Conservation (phyloP, 257 asterid species). For the Solanum etuberosum region DNA sequence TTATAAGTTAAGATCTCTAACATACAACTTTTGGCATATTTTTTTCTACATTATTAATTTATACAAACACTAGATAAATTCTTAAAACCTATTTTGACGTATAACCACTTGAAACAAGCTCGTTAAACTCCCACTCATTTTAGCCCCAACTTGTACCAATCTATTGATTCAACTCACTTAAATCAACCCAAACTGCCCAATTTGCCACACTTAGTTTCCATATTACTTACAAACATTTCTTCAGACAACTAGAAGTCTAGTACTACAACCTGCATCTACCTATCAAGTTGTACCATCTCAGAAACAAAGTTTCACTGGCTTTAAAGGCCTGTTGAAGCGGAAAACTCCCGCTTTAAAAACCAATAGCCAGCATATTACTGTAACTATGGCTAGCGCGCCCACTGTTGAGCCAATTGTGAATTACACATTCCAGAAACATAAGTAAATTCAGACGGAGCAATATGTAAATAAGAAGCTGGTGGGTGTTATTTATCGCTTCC, state of each 20-base stretch:
- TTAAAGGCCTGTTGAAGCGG: background rate
- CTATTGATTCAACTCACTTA: too few relatives aligned
- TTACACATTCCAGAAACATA: background rate
- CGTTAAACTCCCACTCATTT: background rate
- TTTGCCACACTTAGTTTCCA: background rate
- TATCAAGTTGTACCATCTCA: background rate
- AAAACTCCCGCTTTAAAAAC: background rate
- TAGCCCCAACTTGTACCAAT: background rate
- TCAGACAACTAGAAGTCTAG: background rate
- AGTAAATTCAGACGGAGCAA: background rate
- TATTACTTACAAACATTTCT: background rate
- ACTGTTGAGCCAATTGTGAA: background rate
- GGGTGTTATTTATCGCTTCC: slow-evolving; percentile 17
- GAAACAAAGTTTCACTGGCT: background rate
- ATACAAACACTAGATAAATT: background rate
- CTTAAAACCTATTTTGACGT: background rate
- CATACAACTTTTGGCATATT: background rate
- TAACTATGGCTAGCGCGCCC: background rate
- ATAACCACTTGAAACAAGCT: too few relatives aligned
- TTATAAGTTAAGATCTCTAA: too few relatives aligned
- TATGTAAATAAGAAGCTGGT: background rate
- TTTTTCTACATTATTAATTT: too few relatives aligned
- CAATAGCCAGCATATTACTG: background rate
- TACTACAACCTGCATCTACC: background rate
- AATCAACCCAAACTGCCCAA: background rate